These are phyloP conservation scores for Vanrija sp. DNA, from an alignment of 1,284 basidiomycete species.

Conservation along the genomic window DNA sequence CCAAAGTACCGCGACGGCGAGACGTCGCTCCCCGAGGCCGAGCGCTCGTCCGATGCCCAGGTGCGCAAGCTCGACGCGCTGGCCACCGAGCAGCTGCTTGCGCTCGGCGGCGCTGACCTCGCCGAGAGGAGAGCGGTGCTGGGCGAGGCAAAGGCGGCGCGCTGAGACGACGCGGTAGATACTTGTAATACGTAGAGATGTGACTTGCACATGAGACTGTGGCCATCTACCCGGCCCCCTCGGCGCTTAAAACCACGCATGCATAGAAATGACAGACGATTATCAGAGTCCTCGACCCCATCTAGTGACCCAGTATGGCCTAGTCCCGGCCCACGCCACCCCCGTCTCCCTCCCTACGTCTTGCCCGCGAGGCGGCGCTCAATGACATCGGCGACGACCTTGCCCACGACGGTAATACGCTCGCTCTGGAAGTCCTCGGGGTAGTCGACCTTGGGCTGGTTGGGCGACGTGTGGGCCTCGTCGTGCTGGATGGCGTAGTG, in stretches of 20 bases:
- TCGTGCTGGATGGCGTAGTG: slow-evolving; percentile 49
- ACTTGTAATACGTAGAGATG: slow-evolving; percentile 1
- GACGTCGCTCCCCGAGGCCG: slow-evolving; percentile 58
- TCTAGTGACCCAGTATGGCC: no score
- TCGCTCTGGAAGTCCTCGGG: slow-evolving; percentile 72
- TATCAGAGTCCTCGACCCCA: no score
- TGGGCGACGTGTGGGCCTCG: slow-evolving; percentile 54
- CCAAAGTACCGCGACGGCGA: slow-evolving; percentile 19
- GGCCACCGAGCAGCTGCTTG: slow-evolving; percentile 62
- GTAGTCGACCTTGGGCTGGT: slow-evolving; percentile 58
- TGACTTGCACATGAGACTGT: no score
- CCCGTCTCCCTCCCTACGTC: no score
- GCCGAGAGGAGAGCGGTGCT: slow-evolving; percentile 18
- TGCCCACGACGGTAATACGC: slow-evolving; percentile 66
- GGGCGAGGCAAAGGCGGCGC: slow-evolving; percentile 17
- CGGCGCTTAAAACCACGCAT: no score
- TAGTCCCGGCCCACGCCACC: not conserved
- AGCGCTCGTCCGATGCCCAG: slow-evolving; percentile 53
- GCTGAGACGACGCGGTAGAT: not conserved
- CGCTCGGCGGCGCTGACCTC: slow-evolving; percentile 27
- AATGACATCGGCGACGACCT: slow-evolving; percentile 80
- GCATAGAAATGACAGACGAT: no score
- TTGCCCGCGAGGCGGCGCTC: slow-evolving; percentile 84
- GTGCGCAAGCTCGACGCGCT: slow-evolving; percentile 62
- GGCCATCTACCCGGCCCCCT: no score